These are phyloP conservation scores for Climacium dendroides DNA, from an alignment of 225 moss, liverwort and hornwort genomes.

Conservation along the genomic window DNA sequence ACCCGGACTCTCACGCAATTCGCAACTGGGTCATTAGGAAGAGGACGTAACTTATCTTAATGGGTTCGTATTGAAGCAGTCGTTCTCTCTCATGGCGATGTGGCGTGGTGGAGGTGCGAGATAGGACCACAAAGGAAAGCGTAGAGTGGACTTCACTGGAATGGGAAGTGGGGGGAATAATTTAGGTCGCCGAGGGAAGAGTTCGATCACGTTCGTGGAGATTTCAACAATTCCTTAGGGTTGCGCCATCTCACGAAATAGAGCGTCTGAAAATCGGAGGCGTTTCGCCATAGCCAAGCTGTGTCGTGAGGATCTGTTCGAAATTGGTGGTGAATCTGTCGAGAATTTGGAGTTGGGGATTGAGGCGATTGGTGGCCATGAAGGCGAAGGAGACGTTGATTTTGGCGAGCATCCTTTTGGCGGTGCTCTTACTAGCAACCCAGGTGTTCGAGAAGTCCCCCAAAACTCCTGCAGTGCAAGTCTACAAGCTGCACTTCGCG, in stretches of 20 bases:
- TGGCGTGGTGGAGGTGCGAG: not conserved
- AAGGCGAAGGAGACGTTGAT: conserved; percentile 10
- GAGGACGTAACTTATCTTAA: not conserved
- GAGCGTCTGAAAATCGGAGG: not conserved
- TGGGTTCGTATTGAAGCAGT: not conserved
- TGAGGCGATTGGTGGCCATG: not conserved
- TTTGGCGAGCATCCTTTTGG: conserved; percentile 1
- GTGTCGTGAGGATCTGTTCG: not conserved
- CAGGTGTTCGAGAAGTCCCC: conserved; percentile 11
- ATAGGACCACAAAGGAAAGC: not conserved
- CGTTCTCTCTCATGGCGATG: not conserved
- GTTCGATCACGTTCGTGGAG: not conserved
- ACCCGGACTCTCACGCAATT: not conserved
- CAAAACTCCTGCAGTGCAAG: not conserved
- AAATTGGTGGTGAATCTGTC: not conserved
- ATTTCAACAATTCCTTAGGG: not conserved
- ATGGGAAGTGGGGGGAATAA: too few relatives aligned
- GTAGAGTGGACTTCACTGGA: not conserved
- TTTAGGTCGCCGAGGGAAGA: not conserved
- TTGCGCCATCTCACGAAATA: not conserved
- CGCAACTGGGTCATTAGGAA: not conserved
- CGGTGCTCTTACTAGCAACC: conserved; percentile 1
- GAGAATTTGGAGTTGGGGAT: not conserved
- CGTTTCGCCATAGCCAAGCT: not conserved
- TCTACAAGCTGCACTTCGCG: conserved; percentile 19